These are phyloP conservation scores for Rosellinia necatrix DNA, from an alignment of 2,329 filamentous ascomycete species.

Conservation along the genomic window DNA sequence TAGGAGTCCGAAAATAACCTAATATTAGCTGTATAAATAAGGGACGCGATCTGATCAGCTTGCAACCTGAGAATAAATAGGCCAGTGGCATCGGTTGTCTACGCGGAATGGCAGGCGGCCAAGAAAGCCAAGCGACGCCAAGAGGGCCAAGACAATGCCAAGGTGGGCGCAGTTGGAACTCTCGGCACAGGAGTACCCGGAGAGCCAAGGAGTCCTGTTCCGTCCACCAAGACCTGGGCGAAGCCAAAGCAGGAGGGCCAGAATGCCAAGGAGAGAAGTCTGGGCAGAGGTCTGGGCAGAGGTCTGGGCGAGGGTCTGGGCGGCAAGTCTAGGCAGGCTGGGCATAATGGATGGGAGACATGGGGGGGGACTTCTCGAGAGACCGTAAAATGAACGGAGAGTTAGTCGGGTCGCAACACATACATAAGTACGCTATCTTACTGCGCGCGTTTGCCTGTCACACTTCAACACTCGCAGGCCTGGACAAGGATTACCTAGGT, in stretches of 20 bases:
- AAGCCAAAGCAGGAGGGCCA: conserved; percentile 7
- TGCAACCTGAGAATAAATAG: too few relatives aligned
- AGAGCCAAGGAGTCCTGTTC: conserved; percentile 21
- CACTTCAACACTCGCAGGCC: too few relatives aligned
- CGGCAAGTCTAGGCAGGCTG: conserved; percentile 8
- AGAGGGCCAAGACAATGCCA: conserved; percentile 21
- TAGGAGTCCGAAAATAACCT: too few relatives aligned
- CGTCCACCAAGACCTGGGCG: conserved; percentile 13
- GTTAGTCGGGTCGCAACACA: too few relatives aligned
- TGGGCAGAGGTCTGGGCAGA: background rate
- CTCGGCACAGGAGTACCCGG: conserved; percentile 37
- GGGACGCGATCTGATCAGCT: background rate
- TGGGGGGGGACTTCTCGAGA: background rate
- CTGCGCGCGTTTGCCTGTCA: too few relatives aligned
- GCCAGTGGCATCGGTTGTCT: background rate
- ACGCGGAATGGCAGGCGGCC: conserved; percentile 10
- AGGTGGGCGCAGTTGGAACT: conserved; percentile 38
- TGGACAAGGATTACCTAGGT: too few relatives aligned
- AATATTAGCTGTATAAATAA: too few relatives aligned
- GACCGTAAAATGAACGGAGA: background rate
- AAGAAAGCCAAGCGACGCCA: conserved; percentile 12
- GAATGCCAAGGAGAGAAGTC: too few relatives aligned
- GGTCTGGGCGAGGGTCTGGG: background rate
- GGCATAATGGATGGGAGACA: background rate
- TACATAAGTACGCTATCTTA: too few relatives aligned